phyloP scores from a whole-genome alignment of 352 stramenopile species.

The Globisporangium acanthophoron region DNA sequence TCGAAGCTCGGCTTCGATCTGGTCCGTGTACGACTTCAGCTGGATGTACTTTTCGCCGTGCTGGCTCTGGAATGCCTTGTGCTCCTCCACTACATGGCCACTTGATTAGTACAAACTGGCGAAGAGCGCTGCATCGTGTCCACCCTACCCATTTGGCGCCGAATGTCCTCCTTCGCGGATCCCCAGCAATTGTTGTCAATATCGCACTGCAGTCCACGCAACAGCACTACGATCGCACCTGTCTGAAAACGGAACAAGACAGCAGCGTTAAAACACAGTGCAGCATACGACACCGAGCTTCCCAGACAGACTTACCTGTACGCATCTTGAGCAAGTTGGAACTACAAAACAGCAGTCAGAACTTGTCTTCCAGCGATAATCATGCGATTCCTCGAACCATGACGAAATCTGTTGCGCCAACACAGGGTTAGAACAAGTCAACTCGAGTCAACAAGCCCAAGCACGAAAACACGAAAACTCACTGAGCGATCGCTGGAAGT shows the following conservation, averaged over 20 bases:
- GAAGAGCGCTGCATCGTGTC: not conserved
- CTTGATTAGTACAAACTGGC: not conserved
- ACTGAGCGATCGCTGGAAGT: conserved; percentile 74
- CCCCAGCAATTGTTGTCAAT: not conserved
- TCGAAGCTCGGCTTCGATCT: conserved; percentile 73
- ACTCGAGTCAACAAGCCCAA: not conserved
- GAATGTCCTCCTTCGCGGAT: conserved; percentile 49
- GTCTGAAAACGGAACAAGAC: conserved; percentile 25
- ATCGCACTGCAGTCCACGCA: not conserved
- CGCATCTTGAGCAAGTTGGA: conserved; percentile 79
- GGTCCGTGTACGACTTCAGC: conserved; percentile 81
- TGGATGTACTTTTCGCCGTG: conserved; percentile 86
- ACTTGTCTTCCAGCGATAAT: not conserved
- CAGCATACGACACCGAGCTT: not conserved
- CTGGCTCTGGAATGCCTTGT: conserved; percentile 74
- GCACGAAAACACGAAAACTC: conserved; percentile 1
- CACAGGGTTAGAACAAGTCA: not conserved
- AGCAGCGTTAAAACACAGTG: not conserved
- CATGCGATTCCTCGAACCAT: conserved; percentile 30
- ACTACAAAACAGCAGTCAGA: conserved; percentile 29
- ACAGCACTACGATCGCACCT: conserved; percentile 22
- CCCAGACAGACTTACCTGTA: conserved; percentile 33
- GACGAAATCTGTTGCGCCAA: conserved; percentile 49
- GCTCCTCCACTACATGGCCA: conserved; percentile 50
- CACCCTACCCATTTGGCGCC: conserved; percentile 57